Evolutionary conservation across 495 filamentous ascomycete species (phyloP).

Genomic region (Annulohypoxylon nitens): DNA sequence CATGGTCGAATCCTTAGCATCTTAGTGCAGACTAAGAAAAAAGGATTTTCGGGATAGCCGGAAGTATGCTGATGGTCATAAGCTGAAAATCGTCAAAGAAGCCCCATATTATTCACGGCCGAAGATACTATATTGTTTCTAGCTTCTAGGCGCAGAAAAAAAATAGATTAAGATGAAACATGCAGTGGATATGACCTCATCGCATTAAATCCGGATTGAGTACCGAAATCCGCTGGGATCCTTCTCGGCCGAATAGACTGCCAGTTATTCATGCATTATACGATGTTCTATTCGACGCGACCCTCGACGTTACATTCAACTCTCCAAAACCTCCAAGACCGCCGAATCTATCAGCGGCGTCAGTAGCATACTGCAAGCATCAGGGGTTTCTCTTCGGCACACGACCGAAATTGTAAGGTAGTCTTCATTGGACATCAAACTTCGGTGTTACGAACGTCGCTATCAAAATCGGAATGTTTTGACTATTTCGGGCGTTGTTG

Average conservation of each 20-base stretch:
- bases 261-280: not conserved
- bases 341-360: not conserved
- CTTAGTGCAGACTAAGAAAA: not conserved
- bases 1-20: not conserved
- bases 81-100: not conserved
- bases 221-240: not conserved
- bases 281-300: constrained; percentile 11
- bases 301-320: not conserved
- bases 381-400: not conserved
- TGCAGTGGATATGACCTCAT: not conserved
- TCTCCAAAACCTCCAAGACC: not conserved
- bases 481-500: not conserved
- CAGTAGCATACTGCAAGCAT: not conserved
- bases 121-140: constrained; percentile 1
- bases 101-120: constrained; percentile 1
- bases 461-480: not conserved
- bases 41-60: not conserved
- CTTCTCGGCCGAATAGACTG: constrained; percentile 2
- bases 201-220: constrained; percentile 4
- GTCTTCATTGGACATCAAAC: not conserved
- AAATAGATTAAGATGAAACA: constrained; percentile 8
- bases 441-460: not conserved
- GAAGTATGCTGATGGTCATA: constrained; percentile 3
- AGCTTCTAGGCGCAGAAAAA: constrained; percentile 2
- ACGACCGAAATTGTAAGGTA: not conserved